A percentile compares a stretch with the other conserved stretches of the same genome.
Evolutionary conservation across 2,329 filamentous ascomycete genomes (phyloP).

Genomic region (Nemania serpens): DNA sequence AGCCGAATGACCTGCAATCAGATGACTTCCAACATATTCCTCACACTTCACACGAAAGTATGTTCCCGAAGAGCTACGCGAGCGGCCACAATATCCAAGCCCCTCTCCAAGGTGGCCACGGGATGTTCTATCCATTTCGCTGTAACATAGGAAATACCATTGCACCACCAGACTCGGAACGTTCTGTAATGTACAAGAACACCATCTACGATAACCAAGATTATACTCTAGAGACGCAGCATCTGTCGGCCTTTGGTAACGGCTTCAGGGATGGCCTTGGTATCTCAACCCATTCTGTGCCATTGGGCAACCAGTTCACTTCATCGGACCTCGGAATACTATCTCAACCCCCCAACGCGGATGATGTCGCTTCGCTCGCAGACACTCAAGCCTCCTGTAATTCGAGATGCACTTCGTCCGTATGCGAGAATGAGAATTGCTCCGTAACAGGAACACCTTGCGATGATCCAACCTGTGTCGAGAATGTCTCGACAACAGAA

Average conservation of each 20-base stretch:
- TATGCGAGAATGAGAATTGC: conserved; percentile 39
- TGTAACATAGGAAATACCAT: conserved; percentile 15
- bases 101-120: conserved; percentile 15
- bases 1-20: conserved; percentile 23
- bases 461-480: conserved; percentile 36
- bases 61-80: conserved; percentile 29
- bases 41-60: conserved; percentile 32
- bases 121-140: too few species aligned
- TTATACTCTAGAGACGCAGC: background rate
- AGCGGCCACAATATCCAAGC: conserved; percentile 16
- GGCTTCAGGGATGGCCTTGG: conserved; percentile 11
- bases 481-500: conserved; percentile 11
- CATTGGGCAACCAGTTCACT: conserved; percentile 22
- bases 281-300: conserved; percentile 10
- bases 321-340: conserved; percentile 26
- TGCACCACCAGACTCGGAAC: conserved; percentile 1
- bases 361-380: conserved; percentile 32
- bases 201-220: background rate
- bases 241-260: conserved; percentile 1
- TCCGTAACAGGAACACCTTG: conserved; percentile 37
- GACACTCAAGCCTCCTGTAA: conserved; percentile 31
- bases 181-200: background rate
- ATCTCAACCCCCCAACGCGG: conserved; percentile 19
- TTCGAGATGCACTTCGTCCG: conserved; percentile 34
- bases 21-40: conserved; percentile 23